These are phyloP conservation scores for Penicillium sp. DNA, from an alignment of 2,329 filamentous ascomycete species.

Conservation along the genomic window DNA sequence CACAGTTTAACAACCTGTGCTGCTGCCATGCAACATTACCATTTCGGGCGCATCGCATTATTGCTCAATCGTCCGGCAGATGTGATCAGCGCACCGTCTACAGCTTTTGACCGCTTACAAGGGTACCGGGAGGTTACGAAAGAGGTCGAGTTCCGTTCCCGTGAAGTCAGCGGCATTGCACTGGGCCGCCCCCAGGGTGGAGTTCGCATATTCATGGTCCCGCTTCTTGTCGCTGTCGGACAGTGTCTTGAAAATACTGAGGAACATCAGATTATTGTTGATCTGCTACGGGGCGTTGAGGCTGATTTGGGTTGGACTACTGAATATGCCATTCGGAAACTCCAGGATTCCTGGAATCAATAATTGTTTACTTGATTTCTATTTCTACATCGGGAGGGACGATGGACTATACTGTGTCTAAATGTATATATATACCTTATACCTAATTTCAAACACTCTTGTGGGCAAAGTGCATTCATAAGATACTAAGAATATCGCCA, in stretches of 20 bases:
- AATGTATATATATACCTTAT: background rate
- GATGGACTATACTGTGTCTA: background rate
- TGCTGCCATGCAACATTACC: constrained; percentile 63
- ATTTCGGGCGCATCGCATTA: constrained; percentile 63
- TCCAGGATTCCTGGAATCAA: constrained; percentile 40
- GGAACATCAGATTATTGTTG: constrained; percentile 56
- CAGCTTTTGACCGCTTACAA: constrained; percentile 55
- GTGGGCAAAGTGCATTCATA: background rate
- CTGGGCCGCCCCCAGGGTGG: constrained; percentile 56
- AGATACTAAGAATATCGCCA: background rate
- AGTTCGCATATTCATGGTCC: constrained; percentile 58
- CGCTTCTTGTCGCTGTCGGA: constrained; percentile 61
- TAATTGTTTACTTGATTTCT: constrained; percentile 2
- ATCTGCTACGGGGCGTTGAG: constrained; percentile 59
- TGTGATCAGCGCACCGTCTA: constrained; percentile 53
- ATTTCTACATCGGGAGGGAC: background rate
- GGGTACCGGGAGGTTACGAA: constrained; percentile 58
- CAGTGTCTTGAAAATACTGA: constrained; percentile 55
- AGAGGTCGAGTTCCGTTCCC: constrained; percentile 56
- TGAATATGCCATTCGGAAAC: constrained; percentile 53
- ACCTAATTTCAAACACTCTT: background rate
- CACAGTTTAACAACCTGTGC: constrained; percentile 63
- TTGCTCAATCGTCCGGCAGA: constrained; percentile 61
- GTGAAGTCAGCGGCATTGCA: constrained; percentile 60
- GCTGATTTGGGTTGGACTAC: constrained; percentile 62